Conservation (phyloP, 75 land plant genomes). For the Chamaecyparis obtusa region DNA sequence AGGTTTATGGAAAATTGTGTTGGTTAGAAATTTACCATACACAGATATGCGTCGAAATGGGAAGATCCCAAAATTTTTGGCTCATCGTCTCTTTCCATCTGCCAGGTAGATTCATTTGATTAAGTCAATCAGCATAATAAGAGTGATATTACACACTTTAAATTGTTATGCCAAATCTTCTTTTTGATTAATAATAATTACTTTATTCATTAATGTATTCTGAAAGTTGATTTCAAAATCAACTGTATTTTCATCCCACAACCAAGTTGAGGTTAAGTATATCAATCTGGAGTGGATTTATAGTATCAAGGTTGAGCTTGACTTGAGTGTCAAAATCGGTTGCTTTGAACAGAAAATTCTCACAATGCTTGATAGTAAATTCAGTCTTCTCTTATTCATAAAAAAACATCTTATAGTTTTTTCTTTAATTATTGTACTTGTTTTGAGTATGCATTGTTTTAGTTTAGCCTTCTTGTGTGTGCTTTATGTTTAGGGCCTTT, state of each 20-base stretch:
- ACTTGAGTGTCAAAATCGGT: neutral
- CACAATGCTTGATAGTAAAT: neutral
- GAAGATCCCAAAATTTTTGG: slow-evolving; percentile 84
- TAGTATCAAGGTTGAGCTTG: neutral
- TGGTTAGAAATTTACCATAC: slow-evolving; percentile 85
- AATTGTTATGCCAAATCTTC: neutral
- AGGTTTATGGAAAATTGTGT: slow-evolving; percentile 86
- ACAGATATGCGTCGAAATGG: slow-evolving; percentile 83
- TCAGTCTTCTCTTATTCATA: neutral
- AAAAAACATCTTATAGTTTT: neutral
- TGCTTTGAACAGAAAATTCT: neutral
- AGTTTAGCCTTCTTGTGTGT: too few relatives aligned
- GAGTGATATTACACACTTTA: neutral
- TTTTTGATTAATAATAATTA: neutral
- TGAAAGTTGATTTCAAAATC: neutral
- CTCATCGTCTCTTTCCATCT: slow-evolving; percentile 93
- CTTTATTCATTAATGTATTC: neutral
- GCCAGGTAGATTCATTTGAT: slow-evolving; percentile 55
- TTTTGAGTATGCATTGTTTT: too few relatives aligned
- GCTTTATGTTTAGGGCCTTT: too few relatives aligned
- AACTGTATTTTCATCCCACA: neutral
- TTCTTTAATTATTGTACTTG: neutral
- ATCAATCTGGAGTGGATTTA: neutral
- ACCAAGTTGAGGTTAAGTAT: neutral
- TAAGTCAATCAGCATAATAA: neutral